Evolutionary conservation across 169 alveolate species (phyloP), one percentile per base, ranked within the genome.

Genomic region (Neospora caninum): DNA sequence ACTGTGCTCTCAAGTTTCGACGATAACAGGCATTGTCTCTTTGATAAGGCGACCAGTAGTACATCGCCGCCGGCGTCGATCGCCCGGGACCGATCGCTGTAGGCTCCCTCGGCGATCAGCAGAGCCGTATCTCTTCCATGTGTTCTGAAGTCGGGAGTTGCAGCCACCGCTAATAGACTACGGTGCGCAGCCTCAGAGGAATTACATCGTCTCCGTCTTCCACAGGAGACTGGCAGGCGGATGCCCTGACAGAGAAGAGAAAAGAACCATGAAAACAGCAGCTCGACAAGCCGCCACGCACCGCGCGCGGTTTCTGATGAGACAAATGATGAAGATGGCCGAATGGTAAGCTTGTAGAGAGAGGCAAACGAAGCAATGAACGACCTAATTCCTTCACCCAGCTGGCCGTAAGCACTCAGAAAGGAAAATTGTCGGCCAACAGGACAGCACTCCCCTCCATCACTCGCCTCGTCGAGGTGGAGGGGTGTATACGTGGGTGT

Each of bases 61-160:
- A 82, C 49, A 0, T 25, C 67, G 2, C 89, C 89, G 67, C 67
- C 89, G 9, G 49, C 89, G 67, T 82, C 89, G 67, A 82, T 29
- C 20, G 36, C 36, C 25, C 39, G 67, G 69, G 89, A 39, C 41
- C 31, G 89, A 42, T 82, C 89, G 67, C 89, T 82, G 67, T n/a
- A 45, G 6, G 89, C 89, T 39, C 89, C 89, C 0, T 82, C 89
- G 27, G 67, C 89, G 13, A n/a, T 45, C 0, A 82, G 36, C 38
- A 13, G 29, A 13, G 34, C 67, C 22, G 38, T 31, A 20, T 20
- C 89, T 16, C 29, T 34, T 25, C 49, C 27, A n/a, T 29, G 34
- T 27, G 78, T 64, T 49, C 58, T 49, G 36, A 64, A 20, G 29
- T 64, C 36, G 29, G 78, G 78, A 64, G 78, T 29, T 29, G 78